Conservation (phyloP, 768 basidiomycete genomes). For the Brasilioporus rufonigricans region DNA sequence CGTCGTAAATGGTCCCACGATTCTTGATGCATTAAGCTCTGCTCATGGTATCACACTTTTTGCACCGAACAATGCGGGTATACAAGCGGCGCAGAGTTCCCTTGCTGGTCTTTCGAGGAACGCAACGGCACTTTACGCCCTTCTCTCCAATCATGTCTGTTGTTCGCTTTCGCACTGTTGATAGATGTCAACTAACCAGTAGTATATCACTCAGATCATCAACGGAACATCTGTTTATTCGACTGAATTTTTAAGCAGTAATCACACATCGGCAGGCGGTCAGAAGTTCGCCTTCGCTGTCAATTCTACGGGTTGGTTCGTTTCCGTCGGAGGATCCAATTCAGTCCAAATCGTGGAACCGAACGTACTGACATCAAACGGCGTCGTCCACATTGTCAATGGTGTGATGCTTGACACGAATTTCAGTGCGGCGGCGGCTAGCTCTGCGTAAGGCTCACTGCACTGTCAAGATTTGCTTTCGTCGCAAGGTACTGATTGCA, state of each 20-base stretch:
- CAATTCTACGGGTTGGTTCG: conserved; percentile 58
- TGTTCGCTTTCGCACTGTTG: not conserved
- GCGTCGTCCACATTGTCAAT: conserved; percentile 66
- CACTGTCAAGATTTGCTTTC: no score
- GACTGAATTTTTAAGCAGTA: conserved; percentile 39
- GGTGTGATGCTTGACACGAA: conserved; percentile 48
- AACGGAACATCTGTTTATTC: conserved; percentile 72
- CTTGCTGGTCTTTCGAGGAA: conserved; percentile 42
- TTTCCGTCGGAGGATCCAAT: conserved; percentile 43
- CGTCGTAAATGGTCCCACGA: conserved; percentile 23
- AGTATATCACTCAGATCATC: conserved; percentile 45
- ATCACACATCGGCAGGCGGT: conserved; percentile 55
- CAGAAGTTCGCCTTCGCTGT: conserved; percentile 46
- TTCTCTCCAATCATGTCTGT: conserved; percentile 63
- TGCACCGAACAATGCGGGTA: conserved; percentile 54
- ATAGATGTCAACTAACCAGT: not conserved
- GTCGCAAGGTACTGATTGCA: not conserved
- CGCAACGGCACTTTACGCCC: conserved; percentile 38
- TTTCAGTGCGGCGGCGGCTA: conserved; percentile 42
- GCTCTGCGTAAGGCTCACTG: conserved; percentile 46
- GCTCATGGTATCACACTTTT: conserved; percentile 64
- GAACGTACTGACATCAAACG: conserved; percentile 63
- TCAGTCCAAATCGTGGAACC: conserved; percentile 53
- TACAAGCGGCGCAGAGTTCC: conserved; percentile 36
- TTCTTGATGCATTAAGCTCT: conserved; percentile 31